phyloP scores from a whole-genome alignment of 441 rosid species.

The Melastoma candidum region DNA sequence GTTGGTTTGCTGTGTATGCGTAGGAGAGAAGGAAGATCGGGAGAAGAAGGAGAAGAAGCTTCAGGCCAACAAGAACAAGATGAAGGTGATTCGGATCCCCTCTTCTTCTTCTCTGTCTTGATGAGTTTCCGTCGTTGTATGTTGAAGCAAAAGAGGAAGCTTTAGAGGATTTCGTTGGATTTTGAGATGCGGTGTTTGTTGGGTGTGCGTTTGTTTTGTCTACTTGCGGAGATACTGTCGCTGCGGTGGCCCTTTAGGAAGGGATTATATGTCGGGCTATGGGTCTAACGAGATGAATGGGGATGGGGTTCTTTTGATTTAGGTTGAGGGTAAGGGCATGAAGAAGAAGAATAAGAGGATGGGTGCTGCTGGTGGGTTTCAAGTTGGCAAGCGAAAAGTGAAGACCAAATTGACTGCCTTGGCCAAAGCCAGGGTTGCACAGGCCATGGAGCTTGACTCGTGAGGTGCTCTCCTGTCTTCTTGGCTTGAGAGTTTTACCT shows the following conservation, averaged over 20 bases:
- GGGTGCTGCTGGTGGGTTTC: slow-evolving; percentile 45
- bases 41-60: slow-evolving; percentile 63
- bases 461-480: slow-evolving; percentile 18
- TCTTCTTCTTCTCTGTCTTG: neutral
- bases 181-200: too few species aligned
- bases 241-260: too few species aligned
- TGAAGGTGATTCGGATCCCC: slow-evolving; percentile 49
- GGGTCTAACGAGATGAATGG: slow-evolving; percentile 1
- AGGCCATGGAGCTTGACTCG: slow-evolving; percentile 84
- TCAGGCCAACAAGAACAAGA: slow-evolving; percentile 72
- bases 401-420: slow-evolving; percentile 70
- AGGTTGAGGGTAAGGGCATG: slow-evolving; percentile 68
- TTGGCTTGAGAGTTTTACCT: too few species aligned
- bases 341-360: slow-evolving; percentile 53
- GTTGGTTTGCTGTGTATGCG: slow-evolving; percentile 13
- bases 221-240: too few species aligned
- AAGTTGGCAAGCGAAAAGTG: slow-evolving; percentile 71
- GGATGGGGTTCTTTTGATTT: slow-evolving; percentile 3
- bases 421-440: slow-evolving; percentile 77
- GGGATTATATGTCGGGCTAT: too few species aligned
- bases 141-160: neutral
- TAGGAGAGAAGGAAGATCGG: slow-evolving; percentile 69
- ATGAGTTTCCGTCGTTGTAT: neutral
- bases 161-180: neutral
- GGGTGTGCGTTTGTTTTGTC: too few species aligned